Base-by-base conservation (phyloP, 2,329 filamentous ascomycete species). In the Hirsutella rhossiliensis region DNA sequence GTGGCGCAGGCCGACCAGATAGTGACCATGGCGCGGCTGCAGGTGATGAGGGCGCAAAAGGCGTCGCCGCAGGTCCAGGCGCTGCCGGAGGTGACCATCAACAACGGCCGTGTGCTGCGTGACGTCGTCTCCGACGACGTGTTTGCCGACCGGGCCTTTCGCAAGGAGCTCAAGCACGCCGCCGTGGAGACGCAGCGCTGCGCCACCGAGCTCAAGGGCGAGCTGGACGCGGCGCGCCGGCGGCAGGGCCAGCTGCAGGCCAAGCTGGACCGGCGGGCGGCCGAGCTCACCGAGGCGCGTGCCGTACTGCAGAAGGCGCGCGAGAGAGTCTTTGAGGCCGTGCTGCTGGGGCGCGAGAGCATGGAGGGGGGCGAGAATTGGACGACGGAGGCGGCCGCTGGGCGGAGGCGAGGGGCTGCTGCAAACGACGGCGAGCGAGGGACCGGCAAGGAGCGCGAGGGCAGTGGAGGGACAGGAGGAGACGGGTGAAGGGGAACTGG, bases 91-190 rank as follows among this genome's bases (percentile, higher is more conserved):
- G 61, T 73, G 18, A 56, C 56, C 18, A 67, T 76, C 40, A 64
- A 67, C 0, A 61, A 67, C 36, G 68, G 69, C 1, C 63, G 56
- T 43, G 60, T 73, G 13, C 63, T 75, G 55, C 62, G 61, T 8
- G 72, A 76, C 47, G 61, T 76, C 3, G 61, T 76, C n/a, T 75
- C 76, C 50, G 70, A 76, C 51, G 75, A 74, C 41, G 66, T 75
- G 45, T 72, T 73, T 51, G 65, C 63, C 9, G 72, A 76, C 45
- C 66, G 71, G 60, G 62, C 63, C 3, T 73, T 75, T 54, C 71
- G 72, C 47, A 62, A 72, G 12, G 65, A 73, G 55, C 71, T 78
- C 47, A 67, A 72, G 51, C 54, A 61, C 15, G 68, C 64, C 3
- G 58, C 62, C 36, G 43, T 43, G 23, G 61, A 68, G 46, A 58